Percentiles rank a stretch among this genome's conserved stretches.
phyloP scores from a whole-genome alignment of 2,329 filamentous ascomycete genomes.

The Aspergillus bombycis region DNA sequence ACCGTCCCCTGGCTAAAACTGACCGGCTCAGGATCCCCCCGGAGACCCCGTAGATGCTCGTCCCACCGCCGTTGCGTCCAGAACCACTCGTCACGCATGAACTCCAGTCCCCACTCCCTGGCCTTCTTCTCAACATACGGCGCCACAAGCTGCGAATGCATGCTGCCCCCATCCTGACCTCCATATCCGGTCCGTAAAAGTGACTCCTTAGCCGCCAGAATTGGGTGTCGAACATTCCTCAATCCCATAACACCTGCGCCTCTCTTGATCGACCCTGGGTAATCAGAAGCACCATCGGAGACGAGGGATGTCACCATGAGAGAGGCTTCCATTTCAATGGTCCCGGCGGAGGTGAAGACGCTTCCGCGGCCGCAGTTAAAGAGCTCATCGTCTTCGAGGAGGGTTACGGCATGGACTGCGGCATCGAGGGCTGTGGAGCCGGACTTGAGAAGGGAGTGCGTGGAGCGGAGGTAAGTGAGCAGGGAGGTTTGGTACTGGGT shows the following conservation, averaged over 20 bases:
- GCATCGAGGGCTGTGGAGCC: slow-evolving; percentile 68
- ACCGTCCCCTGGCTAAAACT: slow-evolving; percentile 79
- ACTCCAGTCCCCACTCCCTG: slow-evolving; percentile 62
- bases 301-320: slow-evolving; percentile 71
- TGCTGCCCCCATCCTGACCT: slow-evolving; percentile 30
- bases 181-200: slow-evolving; percentile 55
- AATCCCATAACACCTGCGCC: slow-evolving; percentile 77
- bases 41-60: slow-evolving; percentile 68
- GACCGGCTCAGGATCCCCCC: not conserved
- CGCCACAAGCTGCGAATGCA: slow-evolving; percentile 71
- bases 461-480: slow-evolving; percentile 60
- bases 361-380: slow-evolving; percentile 86
- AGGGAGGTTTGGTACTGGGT: slow-evolving; percentile 63
- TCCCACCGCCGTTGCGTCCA: slow-evolving; percentile 79
- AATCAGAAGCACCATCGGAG: not conserved
- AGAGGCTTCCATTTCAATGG: slow-evolving; percentile 83
- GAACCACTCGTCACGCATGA: slow-evolving; percentile 72
- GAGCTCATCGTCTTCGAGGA: slow-evolving; percentile 77
- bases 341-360: slow-evolving; percentile 81
- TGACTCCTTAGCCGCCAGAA: slow-evolving; percentile 72
- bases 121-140: slow-evolving; percentile 71
- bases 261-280: slow-evolving; percentile 65
- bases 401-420: slow-evolving; percentile 73
- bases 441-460: slow-evolving; percentile 43
- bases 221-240: slow-evolving; percentile 75